phyloP scores from a whole-genome alignment of 2,329 filamentous ascomycete genomes.

The Claviceps sp. region DNA sequence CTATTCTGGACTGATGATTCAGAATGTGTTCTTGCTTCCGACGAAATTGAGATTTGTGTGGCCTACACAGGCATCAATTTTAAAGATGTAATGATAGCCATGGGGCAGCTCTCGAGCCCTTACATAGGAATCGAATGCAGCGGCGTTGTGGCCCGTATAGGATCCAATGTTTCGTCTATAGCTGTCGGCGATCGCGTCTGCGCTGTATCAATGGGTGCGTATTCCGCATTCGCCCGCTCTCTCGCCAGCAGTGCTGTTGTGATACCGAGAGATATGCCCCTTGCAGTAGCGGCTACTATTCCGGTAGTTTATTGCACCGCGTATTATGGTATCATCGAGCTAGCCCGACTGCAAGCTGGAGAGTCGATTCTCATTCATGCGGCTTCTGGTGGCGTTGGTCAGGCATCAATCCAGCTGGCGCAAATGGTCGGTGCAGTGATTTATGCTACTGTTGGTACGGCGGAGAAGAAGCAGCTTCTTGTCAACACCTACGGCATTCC shows the following conservation, averaged over 20 bases:
- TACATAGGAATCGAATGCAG: slow-evolving; percentile 13
- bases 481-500: slow-evolving; percentile 22
- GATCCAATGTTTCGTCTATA: slow-evolving; percentile 6
- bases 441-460: slow-evolving; percentile 17
- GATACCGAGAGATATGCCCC: slow-evolving; percentile 7
- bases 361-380: slow-evolving; percentile 19
- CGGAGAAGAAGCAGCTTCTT: slow-evolving; percentile 16
- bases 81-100: slow-evolving; percentile 14
- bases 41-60: slow-evolving; percentile 29
- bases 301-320: slow-evolving; percentile 9
- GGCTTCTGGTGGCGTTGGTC: slow-evolving; percentile 17
- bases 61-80: slow-evolving; percentile 32
- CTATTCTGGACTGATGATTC: slow-evolving; percentile 25
- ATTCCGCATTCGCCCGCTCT: slow-evolving; percentile 15
- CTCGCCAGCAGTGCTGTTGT: slow-evolving; percentile 3
- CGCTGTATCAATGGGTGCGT: slow-evolving; percentile 14
- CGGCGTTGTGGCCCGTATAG: slow-evolving; percentile 11
- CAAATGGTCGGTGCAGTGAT: slow-evolving; percentile 13
- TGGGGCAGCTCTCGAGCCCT: slow-evolving; percentile 10
- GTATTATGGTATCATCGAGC: slow-evolving; percentile 7
- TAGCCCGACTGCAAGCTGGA: slow-evolving; percentile 17
- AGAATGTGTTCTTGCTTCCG: slow-evolving; percentile 15
- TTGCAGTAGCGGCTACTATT: slow-evolving; percentile 19
- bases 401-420: slow-evolving; percentile 15
- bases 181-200: slow-evolving; percentile 12